A percentile compares a stretch with the other conserved stretches of the same genome.
These are phyloP conservation scores for Exophiala sp. DNA, from an alignment of 2,329 filamentous ascomycete species.

Conservation along the genomic window DNA sequence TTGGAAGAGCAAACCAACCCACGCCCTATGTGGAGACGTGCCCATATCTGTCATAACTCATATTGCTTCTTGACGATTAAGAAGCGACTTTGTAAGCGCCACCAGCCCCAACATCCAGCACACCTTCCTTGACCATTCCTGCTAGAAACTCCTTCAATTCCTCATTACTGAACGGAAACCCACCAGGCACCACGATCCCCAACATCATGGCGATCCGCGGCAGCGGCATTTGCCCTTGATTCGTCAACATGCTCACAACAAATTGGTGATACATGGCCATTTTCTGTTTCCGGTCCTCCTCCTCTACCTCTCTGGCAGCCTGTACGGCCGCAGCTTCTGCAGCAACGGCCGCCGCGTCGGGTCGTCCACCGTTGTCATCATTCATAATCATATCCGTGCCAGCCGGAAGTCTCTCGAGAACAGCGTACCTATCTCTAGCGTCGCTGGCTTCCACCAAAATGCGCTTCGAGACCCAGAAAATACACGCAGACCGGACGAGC, in stretches of 20 bases:
- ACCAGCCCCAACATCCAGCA: slow-evolving; percentile 62
- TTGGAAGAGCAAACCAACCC: no score
- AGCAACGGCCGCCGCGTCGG: slow-evolving; percentile 7
- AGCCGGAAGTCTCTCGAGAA: slow-evolving; percentile 53
- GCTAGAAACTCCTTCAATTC: slow-evolving; percentile 77
- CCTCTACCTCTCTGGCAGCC: slow-evolving; percentile 44
- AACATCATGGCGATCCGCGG: slow-evolving; percentile 88
- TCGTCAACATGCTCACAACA: slow-evolving; percentile 91
- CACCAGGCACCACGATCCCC: slow-evolving; percentile 82
- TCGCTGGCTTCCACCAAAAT: slow-evolving; percentile 44
- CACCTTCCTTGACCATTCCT: slow-evolving; percentile 70
- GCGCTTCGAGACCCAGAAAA: slow-evolving; percentile 61
- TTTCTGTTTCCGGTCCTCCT: slow-evolving; percentile 63
- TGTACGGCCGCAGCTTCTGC: slow-evolving; percentile 39
- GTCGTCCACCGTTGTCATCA: slow-evolving; percentile 19
- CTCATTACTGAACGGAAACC: slow-evolving; percentile 85
- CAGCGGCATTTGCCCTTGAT: slow-evolving; percentile 79
- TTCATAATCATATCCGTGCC: slow-evolving; percentile 26
- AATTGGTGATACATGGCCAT: slow-evolving; percentile 83
- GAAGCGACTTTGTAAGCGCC: slow-evolving; percentile 61
- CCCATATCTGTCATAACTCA: not conserved
- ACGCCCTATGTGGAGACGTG: no score
- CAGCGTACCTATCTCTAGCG: slow-evolving; percentile 48
- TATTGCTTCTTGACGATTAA: slow-evolving; percentile 21
- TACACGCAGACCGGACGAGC: slow-evolving; percentile 57